A percentile compares a stretch with the other conserved stretches of the same genome.
phyloP scores from a whole-genome alignment of 202 grass and related monocot species.

The Zizania palustris region DNA sequence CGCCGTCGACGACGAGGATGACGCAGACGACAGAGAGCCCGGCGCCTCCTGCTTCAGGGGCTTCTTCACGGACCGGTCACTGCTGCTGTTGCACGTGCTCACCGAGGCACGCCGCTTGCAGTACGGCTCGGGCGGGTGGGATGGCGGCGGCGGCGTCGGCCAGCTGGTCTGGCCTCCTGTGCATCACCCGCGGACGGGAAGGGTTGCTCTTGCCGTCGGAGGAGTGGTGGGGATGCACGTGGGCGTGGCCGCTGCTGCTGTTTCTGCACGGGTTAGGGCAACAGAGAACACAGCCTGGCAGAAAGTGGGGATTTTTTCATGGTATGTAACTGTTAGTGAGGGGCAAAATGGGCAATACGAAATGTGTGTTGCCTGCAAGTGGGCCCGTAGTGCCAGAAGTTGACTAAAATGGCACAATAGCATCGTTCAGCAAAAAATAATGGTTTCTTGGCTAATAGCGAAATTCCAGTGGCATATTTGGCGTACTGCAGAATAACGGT shows the following conservation, averaged over 20 bases:
- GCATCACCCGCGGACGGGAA: background rate
- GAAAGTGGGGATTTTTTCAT: no score
- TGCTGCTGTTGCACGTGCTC: slow-evolving; percentile 50
- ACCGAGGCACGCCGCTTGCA: slow-evolving; percentile 64
- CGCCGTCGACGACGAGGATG: slow-evolving; percentile 55
- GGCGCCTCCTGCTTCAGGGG: slow-evolving; percentile 21
- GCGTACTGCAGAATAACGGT: no score
- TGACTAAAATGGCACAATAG: no score
- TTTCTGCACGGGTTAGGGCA: slow-evolving; percentile 78
- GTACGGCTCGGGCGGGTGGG: slow-evolving; percentile 22
- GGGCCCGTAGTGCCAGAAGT: no score
- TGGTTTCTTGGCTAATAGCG: no score
- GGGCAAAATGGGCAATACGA: no score
- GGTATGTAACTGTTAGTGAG: no score
- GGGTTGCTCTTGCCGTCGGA: slow-evolving; percentile 40
- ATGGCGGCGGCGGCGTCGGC: no score
- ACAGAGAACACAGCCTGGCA: no score
- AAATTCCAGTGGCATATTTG: no score
- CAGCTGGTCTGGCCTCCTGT: background rate
- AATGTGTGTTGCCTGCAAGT: no score
- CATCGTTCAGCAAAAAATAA: no score
- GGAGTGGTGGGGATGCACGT: background rate
- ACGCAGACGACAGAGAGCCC: slow-evolving; percentile 35
- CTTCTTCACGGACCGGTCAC: slow-evolving; percentile 66
- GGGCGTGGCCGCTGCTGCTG: slow-evolving; percentile 61